Evolutionary conservation across 2,329 filamentous ascomycete genomes (phyloP), one percentile per base, ranked within the genome.

Genomic region (Fusarium poae): DNA sequence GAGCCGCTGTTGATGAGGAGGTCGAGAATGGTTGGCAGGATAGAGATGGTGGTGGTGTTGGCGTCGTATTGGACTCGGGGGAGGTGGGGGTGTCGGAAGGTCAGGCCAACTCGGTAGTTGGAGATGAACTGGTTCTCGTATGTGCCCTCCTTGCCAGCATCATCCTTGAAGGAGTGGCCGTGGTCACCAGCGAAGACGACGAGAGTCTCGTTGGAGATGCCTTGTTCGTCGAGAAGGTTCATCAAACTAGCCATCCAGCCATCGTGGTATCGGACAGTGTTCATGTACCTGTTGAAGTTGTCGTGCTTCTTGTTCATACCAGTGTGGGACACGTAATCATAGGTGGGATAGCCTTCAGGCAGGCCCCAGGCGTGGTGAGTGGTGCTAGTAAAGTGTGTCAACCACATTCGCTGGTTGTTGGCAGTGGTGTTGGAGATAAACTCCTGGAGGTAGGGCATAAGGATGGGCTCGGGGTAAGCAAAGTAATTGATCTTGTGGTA

Each of bases 341-440:
- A 52, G 4, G 50, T 54, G 2, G 77, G 71, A 40, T 74, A 70
- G 9, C 54, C 70, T 30, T 71, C 42, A 4, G 72, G 72, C 0
- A 65, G 62, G 35, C 62, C 68, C 72, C 72, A 79, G 3, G 77
- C 74, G 48, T 79, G 78, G 46, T 80, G 78, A 2, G 76, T 76
- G 16, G 77, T 79, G 57, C 78, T 79, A 5, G 79, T 80, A 9
- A 80, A 72, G 40, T 80, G 79, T 5, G 77, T 72, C 44, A 79
- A 64, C 62, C 78, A 80, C 21, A 79, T 70, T 25, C 79, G 75
- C 58, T 79, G 75, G 44, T 79, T 75, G 40, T 76, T 76, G 32
- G 74, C 67, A 13, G 75, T 77, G 27, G 77, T 77, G 20, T 74
- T 73, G n/a, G 57, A 52, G 25, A 79, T 78, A 25, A 74, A 76